A percentile compares a stretch with the other conserved stretches of the same genome.
Evolutionary conservation across 768 basidiomycete species (phyloP).

Genomic region (Lactifluus rugatus): DNA sequence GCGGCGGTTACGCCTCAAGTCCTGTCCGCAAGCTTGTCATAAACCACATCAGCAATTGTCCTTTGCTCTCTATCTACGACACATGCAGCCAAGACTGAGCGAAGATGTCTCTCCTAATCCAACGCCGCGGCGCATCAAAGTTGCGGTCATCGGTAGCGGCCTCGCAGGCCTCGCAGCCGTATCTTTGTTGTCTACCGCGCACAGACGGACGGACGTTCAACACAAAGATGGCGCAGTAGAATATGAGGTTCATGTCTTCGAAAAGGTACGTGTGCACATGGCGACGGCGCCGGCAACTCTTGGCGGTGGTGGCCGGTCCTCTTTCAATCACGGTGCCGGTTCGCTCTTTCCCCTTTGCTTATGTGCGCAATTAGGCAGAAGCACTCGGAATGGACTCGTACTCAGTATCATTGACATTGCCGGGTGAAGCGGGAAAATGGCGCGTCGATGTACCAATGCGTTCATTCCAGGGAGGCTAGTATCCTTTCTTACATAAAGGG

Average conservation of each 20-base stretch:
- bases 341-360: not conserved
- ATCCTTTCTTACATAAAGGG: not conserved
- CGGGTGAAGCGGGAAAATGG: slow-evolving; percentile 33
- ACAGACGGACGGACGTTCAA: slow-evolving; percentile 17
- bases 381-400: slow-evolving; percentile 61
- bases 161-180: slow-evolving; percentile 66
- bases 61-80: not conserved
- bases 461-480: slow-evolving; percentile 66
- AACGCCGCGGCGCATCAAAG: slow-evolving; percentile 30
- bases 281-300: no score
- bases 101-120: not conserved
- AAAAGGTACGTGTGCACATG: slow-evolving; percentile 48
- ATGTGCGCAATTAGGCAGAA: slow-evolving; percentile 32
- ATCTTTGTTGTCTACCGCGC: slow-evolving; percentile 36
- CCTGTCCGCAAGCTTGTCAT: no score
- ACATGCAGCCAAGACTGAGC: not conserved
- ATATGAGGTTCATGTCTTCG: slow-evolving; percentile 64
- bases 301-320: not conserved
- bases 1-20: no score
- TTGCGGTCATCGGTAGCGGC: slow-evolving; percentile 64
- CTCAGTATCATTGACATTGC: slow-evolving; percentile 39
- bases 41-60: no score
- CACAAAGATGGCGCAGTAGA: slow-evolving; percentile 28
- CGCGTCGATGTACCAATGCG: slow-evolving; percentile 75
- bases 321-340: not conserved